Percentiles rank a stretch among this genome's conserved stretches.
Evolutionary conservation across 163 green algal species (phyloP).

Genomic region (Prototheca wickerhamii): DNA sequence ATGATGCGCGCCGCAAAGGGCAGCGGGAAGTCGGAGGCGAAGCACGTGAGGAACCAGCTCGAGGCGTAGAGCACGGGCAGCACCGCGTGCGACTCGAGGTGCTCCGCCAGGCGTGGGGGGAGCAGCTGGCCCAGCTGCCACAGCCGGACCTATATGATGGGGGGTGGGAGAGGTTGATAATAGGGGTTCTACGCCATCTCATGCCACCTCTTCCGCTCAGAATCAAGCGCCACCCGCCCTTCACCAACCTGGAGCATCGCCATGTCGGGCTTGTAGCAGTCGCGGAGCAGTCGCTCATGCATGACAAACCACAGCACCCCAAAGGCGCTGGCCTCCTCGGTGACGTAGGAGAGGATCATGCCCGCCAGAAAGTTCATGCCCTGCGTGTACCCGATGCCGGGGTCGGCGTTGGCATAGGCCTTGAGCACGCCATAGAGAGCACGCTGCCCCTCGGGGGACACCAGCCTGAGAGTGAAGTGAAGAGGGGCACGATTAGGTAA

Average conservation of each 20-base stretch:
- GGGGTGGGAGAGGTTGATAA: background rate
- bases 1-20: constrained; percentile 41
- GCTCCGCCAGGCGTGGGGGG: constrained; percentile 23
- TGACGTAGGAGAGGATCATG: constrained; percentile 52
- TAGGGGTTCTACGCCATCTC: background rate
- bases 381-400: constrained; percentile 38
- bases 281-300: constrained; percentile 43
- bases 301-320: constrained; percentile 56
- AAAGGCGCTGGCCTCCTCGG: constrained; percentile 43
- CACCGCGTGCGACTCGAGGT: constrained; percentile 36
- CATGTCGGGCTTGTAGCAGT: constrained; percentile 50
- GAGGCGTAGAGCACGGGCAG: constrained; percentile 50
- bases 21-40: constrained; percentile 46
- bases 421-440: constrained; percentile 37
- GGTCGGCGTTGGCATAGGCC: constrained; percentile 39
- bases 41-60: constrained; percentile 52
- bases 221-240: background rate
- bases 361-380: constrained; percentile 67
- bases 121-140: constrained; percentile 47
- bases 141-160: constrained; percentile 33
- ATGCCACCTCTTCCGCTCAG: background rate
- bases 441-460: constrained; percentile 27
- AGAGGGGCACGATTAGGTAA: too few relatives aligned
- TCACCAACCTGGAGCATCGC: constrained; percentile 41
- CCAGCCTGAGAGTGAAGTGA: constrained; percentile 15